Evolutionary conservation across 306 rosid species (phyloP).

Genomic region (Boehmeria nivea): DNA sequence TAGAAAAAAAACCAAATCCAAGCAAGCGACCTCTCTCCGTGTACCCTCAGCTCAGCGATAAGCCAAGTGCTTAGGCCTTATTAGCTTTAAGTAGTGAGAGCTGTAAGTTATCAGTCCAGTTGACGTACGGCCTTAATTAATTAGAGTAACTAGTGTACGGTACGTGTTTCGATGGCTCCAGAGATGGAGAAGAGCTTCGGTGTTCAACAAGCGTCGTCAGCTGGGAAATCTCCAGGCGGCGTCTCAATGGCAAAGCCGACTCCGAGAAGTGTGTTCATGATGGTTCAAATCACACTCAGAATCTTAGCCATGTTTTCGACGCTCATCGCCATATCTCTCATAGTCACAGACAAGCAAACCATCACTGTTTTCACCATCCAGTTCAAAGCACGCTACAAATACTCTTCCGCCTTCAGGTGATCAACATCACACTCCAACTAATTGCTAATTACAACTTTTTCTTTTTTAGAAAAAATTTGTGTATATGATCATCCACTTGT

Average conservation of each 20-base stretch:
- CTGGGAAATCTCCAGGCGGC: slow-evolving; percentile 19
- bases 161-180: slow-evolving; percentile 12
- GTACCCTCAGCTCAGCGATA: too few relatives aligned
- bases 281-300: slow-evolving; percentile 40
- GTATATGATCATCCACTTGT: not conserved
- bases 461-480: not conserved
- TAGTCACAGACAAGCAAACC: slow-evolving; percentile 49
- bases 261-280: not conserved
- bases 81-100: too few relatives aligned
- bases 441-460: too few relatives aligned
- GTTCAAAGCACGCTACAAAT: slow-evolving; percentile 50
- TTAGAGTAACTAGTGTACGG: too few relatives aligned
- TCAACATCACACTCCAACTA: not conserved
- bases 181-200: slow-evolving; percentile 20
- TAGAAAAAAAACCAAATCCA: too few relatives aligned
- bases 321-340: slow-evolving; percentile 36
- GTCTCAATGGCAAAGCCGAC: not conserved
- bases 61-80: too few relatives aligned
- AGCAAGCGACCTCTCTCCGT: too few relatives aligned
- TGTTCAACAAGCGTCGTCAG: slow-evolving; percentile 1
- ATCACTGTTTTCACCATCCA: slow-evolving; percentile 25
- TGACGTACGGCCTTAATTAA: too few relatives aligned
- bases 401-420: slow-evolving; percentile 54
- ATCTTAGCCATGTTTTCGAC: slow-evolving; percentile 37
- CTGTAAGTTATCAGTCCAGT: too few relatives aligned